Base-by-base conservation (phyloP, 192 early-diverging fungal genomes). In the Irineochytrium annulatum region DNA sequence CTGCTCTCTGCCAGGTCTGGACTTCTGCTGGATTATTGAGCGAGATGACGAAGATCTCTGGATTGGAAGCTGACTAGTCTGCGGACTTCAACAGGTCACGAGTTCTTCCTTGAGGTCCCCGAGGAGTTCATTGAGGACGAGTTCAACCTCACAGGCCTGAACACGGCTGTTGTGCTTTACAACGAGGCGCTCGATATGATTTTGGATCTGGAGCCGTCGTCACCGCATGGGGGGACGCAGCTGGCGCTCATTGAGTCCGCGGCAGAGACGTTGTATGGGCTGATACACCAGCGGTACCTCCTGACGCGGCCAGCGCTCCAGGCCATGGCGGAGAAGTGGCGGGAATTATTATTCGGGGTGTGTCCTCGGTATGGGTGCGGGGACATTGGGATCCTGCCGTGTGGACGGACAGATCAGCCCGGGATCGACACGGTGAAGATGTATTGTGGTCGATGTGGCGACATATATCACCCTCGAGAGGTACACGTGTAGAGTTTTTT, bases 91-190 rank as follows among this genome's bases (percentile, higher is more conserved):
- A 57, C 34, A 77, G 74, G 77, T 31, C 71, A 78, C 62, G 73
- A 77, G 43, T 77, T 70, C 59, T 74, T 83, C 35, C 41, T 75
- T 34, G 81, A 81, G 59, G 73, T 80, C 6, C 73, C 77, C 1
- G 76, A 78, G 41, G 72, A 72, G 24, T 78, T 77, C 51, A 93
- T 97, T 57, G 88, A 92, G 63, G 96, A 98, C 70, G 93, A 95
- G 61, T 98, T 98, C 75, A 98, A 98, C 72, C 74, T 98, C 62
- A 94, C 91, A n/a, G 96, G 96, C 37, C 81, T 98, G 19, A 77
- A 77, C 66, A 74, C 84, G 17, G 75, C 84, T 16, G 88, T 96
- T 0, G 88, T 88, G 27, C 85, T 87, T 58, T 97, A 93, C 73
- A 80, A 86, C 67, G 91, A 94, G 71, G 91, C 94, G 1, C 76